Base-by-base conservation (phyloP, 768 basidiomycete genomes). In the Suillus decipiens region DNA sequence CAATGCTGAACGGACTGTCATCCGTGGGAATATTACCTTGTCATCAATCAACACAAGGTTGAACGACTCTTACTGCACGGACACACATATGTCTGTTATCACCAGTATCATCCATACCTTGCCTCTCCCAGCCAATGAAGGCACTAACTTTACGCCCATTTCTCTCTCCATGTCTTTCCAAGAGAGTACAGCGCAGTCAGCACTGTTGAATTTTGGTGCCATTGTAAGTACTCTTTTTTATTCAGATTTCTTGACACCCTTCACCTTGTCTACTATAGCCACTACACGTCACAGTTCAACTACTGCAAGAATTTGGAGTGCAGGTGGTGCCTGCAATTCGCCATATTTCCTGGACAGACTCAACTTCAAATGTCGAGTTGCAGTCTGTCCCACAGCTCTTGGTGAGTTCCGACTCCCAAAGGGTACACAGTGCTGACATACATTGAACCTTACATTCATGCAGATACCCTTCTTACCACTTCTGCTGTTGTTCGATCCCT, bases 191-290 rank as follows among this genome's bases (percentile, higher is more conserved):
- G 48, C 14, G 28, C 28, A 31, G 48, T 50, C 48, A 1, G 48
- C 28, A 50, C 48, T 2, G 24, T 17, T 3, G 24, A 50, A 50
- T 31, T 31, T 47, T 47, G 22, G 45, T 47, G 14, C 48, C 28
- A 50, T 50, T 50, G 48, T 50, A 50, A 28, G 48, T 31, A 31
- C 48, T 50, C 48, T 48, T 50, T 7, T n/a, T n/a, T n/a, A 50
- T 24, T 50, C 28, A 24, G 22, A 47, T 47, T 47, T 28, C 28
- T 28, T 50, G 48, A 24, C 48, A 50, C 24, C 28, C 0, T 31
- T 50, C 24, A 50, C 28, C 48, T 31, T 50, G 45, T 50, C 48
- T 50, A 31, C 28, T n/a, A n/a, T 31, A 50, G 48, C 48, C 48
- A 24, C 48, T 50, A 50, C 48, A 50, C 14, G 48, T 50, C 48